These are phyloP conservation scores for Colletotrichum costaricense DNA, from an alignment of 2,329 filamentous ascomycete genomes.

Conservation along the genomic window DNA sequence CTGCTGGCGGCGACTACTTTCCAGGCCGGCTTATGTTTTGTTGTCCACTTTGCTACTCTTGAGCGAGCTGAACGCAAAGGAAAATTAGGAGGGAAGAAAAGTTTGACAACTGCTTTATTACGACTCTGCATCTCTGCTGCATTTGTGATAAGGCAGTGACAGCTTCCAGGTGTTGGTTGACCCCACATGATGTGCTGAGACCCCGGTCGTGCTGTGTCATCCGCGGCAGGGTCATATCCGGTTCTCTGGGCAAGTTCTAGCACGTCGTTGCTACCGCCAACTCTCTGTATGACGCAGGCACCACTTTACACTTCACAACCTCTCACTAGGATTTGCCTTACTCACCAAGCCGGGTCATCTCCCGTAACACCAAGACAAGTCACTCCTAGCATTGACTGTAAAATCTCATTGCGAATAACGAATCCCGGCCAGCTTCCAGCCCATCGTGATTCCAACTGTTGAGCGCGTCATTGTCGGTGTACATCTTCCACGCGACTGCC, in stretches of 20 bases:
- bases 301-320: constrained; percentile 16
- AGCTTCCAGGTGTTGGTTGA: background rate
- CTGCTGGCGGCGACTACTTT: background rate
- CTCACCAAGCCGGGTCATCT: constrained; percentile 8
- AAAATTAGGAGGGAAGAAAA: background rate
- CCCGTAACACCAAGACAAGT: constrained; percentile 11
- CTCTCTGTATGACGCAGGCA: constrained; percentile 22
- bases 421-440: background rate
- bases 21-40: no score
- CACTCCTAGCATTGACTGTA: background rate
- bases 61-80: background rate
- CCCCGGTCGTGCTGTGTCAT: constrained; percentile 17
- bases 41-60: background rate
- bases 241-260: constrained; percentile 15
- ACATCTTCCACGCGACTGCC: constrained; percentile 10
- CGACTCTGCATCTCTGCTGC: background rate
- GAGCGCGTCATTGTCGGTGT: background rate
- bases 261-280: background rate
- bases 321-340: constrained; percentile 18
- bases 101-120: background rate
- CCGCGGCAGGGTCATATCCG: constrained; percentile 28
- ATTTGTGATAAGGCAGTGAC: background rate
- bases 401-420: background rate
- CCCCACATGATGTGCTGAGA: constrained; percentile 1
- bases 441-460: background rate